These are phyloP conservation scores for Haplographium delicatum DNA, from an alignment of 495 filamentous ascomycete species.

Conservation along the genomic window DNA sequence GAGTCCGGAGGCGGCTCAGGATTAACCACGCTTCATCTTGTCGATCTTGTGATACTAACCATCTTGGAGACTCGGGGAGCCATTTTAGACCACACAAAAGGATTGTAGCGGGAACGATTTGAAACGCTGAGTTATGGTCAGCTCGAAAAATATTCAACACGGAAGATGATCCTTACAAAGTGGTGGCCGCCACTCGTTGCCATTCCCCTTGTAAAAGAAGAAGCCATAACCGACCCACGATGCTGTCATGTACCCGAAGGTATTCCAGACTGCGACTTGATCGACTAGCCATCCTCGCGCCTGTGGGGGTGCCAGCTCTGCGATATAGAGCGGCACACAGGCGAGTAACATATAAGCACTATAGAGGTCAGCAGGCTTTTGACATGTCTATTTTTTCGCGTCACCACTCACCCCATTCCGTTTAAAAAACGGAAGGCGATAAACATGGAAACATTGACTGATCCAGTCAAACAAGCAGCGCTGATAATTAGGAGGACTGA, in stretches of 20 bases:
- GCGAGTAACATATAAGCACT: constrained; percentile 14
- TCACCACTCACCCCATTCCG: constrained; percentile 15
- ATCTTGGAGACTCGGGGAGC: constrained; percentile 27
- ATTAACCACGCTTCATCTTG: no score
- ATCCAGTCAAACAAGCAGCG: constrained; percentile 24
- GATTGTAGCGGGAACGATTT: background rate
- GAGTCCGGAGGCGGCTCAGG: no score
- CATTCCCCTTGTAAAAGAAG: constrained; percentile 19
- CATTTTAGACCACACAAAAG: background rate
- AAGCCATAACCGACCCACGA: constrained; percentile 27
- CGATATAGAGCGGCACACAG: constrained; percentile 22
- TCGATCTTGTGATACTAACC: constrained; percentile 26
- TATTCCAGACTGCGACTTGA: constrained; percentile 10
- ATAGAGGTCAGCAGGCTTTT: no score
- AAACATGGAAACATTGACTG: constrained; percentile 20
- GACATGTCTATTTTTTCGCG: no score
- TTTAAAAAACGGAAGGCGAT: constrained; percentile 23
- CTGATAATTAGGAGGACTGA: constrained; percentile 16
- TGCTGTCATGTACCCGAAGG: constrained; percentile 21
- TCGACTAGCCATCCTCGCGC: constrained; percentile 22
- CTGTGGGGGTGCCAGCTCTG: constrained; percentile 18
- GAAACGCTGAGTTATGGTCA: no score
- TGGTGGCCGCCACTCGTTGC: constrained; percentile 1
- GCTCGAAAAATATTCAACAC: no score
- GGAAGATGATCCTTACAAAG: no score